A percentile compares a stretch with the other conserved stretches of the same genome.
Conservation (phyloP, 2,329 filamentous ascomycete species). For the Mycosphaerella sp. region DNA sequence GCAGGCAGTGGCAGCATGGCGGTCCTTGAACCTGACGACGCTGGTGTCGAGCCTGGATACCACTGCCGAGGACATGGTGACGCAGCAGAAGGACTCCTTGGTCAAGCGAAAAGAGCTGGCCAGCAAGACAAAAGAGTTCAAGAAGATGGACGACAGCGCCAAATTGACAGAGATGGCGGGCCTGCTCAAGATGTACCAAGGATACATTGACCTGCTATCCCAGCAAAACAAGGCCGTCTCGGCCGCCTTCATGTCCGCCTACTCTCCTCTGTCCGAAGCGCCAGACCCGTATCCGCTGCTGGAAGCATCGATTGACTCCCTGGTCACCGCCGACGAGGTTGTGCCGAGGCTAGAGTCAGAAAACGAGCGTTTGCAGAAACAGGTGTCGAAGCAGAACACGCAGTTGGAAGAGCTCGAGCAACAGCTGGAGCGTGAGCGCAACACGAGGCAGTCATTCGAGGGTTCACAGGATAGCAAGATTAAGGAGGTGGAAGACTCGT, state of each 20-base stretch:
- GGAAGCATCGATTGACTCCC: conserved; percentile 90
- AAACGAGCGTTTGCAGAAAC: conserved; percentile 78
- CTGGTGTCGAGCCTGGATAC: conserved; percentile 82
- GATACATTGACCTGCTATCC: conserved; percentile 91
- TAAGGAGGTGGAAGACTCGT: conserved; percentile 84
- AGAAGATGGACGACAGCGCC: conserved; percentile 80
- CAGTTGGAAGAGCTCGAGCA: conserved; percentile 80
- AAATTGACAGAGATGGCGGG: conserved; percentile 87
- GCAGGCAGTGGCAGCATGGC: conserved; percentile 90
- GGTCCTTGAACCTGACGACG: conserved; percentile 79
- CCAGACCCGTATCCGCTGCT: conserved; percentile 94
- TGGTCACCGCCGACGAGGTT: conserved; percentile 86
- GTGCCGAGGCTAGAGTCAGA: conserved; percentile 83
- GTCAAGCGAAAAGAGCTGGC: conserved; percentile 94
- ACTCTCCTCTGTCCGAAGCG: conserved; percentile 88
- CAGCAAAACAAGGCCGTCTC: conserved; percentile 94
- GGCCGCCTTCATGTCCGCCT: conserved; percentile 85
- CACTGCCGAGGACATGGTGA: conserved; percentile 89
- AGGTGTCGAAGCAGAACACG: conserved; percentile 64
- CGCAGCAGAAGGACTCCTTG: conserved; percentile 89
- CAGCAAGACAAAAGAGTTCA: conserved; percentile 98
- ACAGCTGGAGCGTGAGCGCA: conserved; percentile 70
- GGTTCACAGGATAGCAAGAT: conserved; percentile 69
- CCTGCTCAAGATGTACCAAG: conserved; percentile 83
- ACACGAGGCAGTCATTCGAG: conserved; percentile 67